These are phyloP conservation scores for Fusarium begoniae DNA, from an alignment of 2,329 filamentous ascomycete genomes.

Conservation along the genomic window DNA sequence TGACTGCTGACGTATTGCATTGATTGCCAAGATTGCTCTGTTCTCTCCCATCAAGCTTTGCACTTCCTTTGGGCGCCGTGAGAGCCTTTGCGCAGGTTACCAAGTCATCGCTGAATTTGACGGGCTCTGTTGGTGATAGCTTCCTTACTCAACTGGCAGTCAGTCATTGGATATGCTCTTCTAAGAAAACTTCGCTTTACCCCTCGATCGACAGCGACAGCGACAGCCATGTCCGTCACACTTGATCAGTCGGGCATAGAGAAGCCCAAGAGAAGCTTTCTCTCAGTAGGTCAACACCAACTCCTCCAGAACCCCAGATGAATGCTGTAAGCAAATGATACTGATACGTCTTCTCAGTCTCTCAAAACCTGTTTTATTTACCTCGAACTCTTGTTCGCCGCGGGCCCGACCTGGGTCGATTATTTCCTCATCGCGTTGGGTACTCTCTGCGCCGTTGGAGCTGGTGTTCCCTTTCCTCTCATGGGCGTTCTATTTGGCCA, in stretches of 20 bases:
- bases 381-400: constrained; percentile 53
- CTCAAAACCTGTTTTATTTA: constrained; percentile 41
- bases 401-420: constrained; percentile 52
- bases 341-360: not conserved
- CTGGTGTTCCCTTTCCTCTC: constrained; percentile 69
- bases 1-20: not conserved
- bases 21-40: not conserved
- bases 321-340: not conserved
- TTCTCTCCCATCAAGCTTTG: not conserved
- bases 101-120: not conserved
- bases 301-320: not conserved
- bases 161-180: not conserved
- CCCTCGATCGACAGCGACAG: not conserved
- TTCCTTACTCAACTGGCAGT: not conserved
- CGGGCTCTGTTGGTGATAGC: not conserved
- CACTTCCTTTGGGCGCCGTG: not conserved
- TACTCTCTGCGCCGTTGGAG: constrained; percentile 59
- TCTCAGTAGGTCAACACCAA: constrained; percentile 21
- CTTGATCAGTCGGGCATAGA: constrained; percentile 12
- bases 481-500: constrained; percentile 71
- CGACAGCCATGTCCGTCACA: constrained; percentile 19
- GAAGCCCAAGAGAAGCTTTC: constrained; percentile 17
- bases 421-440: constrained; percentile 52
- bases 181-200: not conserved
- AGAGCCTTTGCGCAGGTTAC: not conserved